Evolutionary conservation across 768 basidiomycete species (phyloP).

Genomic region (Podaxis pistillaris): DNA sequence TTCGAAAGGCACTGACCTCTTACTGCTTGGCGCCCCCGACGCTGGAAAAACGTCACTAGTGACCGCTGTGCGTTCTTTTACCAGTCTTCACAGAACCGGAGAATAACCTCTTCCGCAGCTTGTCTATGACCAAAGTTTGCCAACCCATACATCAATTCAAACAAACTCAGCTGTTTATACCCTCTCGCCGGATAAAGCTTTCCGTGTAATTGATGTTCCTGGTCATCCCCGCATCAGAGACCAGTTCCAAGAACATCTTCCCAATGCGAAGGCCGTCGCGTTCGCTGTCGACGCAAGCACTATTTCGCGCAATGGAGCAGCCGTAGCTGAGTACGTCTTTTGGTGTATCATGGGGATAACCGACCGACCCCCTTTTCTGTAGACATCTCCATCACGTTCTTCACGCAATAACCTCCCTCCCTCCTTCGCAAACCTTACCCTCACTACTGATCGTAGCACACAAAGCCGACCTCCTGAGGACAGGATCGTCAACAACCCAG

Average conservation of each 20-base stretch:
- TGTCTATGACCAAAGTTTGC: constrained; percentile 58
- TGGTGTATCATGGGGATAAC: not conserved
- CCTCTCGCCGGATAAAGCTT: constrained; percentile 40
- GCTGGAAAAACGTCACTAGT: constrained; percentile 81
- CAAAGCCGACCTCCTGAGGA: constrained; percentile 71
- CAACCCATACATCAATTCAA: constrained; percentile 79
- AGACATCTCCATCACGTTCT: constrained; percentile 77
- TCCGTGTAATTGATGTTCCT: constrained; percentile 71
- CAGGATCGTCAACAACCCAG: constrained; percentile 29
- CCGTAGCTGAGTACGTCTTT: constrained; percentile 76
- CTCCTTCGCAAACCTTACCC: constrained; percentile 65
- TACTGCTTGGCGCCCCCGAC: constrained; percentile 75
- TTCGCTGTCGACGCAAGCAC: constrained; percentile 83
- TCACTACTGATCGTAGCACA: constrained; percentile 69
- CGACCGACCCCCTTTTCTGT: constrained; percentile 4
- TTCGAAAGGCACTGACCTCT: constrained; percentile 55
- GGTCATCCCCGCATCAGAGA: constrained; percentile 82
- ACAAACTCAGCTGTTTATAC: constrained; percentile 53
- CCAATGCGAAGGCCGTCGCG: constrained; percentile 60
- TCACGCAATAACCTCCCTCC: constrained; percentile 67
- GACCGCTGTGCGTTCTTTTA: constrained; percentile 51
- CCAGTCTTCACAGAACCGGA: not conserved
- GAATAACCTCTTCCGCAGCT: constrained; percentile 42
- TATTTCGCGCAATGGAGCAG: constrained; percentile 70
- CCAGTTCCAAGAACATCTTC: constrained; percentile 67